These are phyloP conservation scores for Rhodotorula sp. DNA, from an alignment of 1,284 basidiomycete genomes.

Conservation along the genomic window DNA sequence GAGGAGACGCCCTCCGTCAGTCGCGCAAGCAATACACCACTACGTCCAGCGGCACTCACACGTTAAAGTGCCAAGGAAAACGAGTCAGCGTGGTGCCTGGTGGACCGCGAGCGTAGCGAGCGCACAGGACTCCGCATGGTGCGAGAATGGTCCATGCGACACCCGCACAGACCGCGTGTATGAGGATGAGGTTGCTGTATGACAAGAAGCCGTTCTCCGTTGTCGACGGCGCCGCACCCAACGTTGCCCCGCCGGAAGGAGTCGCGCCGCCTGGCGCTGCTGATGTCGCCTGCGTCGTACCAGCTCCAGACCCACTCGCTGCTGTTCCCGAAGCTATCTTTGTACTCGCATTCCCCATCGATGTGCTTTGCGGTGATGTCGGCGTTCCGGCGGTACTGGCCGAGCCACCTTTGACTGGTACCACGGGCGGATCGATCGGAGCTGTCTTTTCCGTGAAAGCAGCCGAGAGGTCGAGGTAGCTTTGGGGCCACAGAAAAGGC, in stretches of 20 bases:
- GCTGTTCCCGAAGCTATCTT: neutral
- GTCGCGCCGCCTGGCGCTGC: no score
- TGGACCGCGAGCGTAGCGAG: conserved; percentile 12
- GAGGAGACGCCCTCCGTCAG: no score
- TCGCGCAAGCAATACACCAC: no score
- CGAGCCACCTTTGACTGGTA: neutral
- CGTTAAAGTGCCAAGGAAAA: conserved; percentile 22
- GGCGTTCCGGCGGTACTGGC: neutral
- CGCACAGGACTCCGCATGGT: conserved; percentile 21
- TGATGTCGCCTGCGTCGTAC: neutral
- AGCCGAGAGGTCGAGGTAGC: conserved; percentile 24
- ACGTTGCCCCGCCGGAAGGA: no score
- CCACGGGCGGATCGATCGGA: conserved; percentile 15
- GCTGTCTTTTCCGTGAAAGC: conserved; percentile 4
- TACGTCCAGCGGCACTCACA: no score
- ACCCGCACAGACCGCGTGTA: conserved; percentile 15
- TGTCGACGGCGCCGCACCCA: neutral
- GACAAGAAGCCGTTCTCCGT: neutral
- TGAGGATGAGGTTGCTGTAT: conserved; percentile 13
- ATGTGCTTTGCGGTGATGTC: neutral
- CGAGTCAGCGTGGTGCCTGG: conserved; percentile 2
- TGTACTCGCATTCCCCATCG: neutral
- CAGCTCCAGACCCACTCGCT: neutral
- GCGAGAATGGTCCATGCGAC: conserved; percentile 16
- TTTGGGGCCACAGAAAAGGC: neutral